phyloP scores from a whole-genome alignment of 805 yeast genomes.

The Yarrowia sp. region DNA sequence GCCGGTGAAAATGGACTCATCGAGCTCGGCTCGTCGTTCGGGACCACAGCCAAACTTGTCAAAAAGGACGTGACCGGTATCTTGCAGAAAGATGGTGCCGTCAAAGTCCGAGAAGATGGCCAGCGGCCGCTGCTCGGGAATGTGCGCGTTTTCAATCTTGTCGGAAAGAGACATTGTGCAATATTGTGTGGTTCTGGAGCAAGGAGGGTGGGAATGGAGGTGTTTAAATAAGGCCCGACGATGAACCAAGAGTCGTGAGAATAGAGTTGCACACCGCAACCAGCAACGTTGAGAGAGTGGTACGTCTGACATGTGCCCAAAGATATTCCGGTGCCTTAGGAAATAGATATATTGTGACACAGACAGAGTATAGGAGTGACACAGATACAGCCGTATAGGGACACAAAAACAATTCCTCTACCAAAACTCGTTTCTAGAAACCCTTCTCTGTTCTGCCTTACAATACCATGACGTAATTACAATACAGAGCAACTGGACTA shows the following conservation, averaged over 20 bases:
- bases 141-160: slow-evolving; percentile 19
- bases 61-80: slow-evolving; percentile 46
- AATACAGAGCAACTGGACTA: not conserved
- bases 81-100: slow-evolving; percentile 46
- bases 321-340: not conserved
- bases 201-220: not conserved
- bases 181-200: no score
- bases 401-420: no score
- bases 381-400: no score
- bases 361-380: no score
- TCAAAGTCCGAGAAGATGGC: slow-evolving; percentile 41
- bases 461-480: no score
- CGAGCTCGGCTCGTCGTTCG: slow-evolving; percentile 40
- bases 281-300: not conserved
- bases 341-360: no score
- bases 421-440: no score
- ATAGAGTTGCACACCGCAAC: slow-evolving; percentile 11
- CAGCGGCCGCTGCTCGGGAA: slow-evolving; percentile 27
- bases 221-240: not conserved
- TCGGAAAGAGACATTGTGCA: slow-evolving; percentile 10
- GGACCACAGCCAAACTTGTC: slow-evolving; percentile 44
- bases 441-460: no score
- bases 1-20: slow-evolving; percentile 41
- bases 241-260: not conserved
- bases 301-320: not conserved